Evolutionary conservation across 169 alveolate genomes (phyloP), one percentile per base, ranked within the genome.

Genomic region (Cryptosporidium parvum): DNA sequence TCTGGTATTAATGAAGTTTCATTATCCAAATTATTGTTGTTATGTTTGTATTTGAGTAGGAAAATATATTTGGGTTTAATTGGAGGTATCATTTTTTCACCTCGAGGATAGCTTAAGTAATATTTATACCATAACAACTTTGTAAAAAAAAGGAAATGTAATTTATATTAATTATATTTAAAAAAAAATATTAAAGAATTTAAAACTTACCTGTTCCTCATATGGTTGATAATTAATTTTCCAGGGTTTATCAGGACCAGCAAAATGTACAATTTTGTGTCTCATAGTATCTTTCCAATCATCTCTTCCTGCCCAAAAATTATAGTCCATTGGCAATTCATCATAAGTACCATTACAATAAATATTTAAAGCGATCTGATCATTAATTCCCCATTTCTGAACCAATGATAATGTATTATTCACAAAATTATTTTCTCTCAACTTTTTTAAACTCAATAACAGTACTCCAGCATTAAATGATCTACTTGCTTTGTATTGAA

Each of bases 381-480:
- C 92, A 62, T 85, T 85, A 33, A 85, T 35, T 45, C 92, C 92
- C 92, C 92, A 85, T 29, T 65, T 85, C 44, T 70, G 70, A 65
- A 85, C 92, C 26, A 71, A 37, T n/a, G 69, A 62, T 37, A 69
- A 35, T 3, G 85, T 52, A 21, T 75, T 51, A 62, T 85, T 70
- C 6, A 58, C 75, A 70, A 85, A 85, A 23, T 69, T 5, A 37
- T 85, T 85, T 31, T 26, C 10, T 37, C 92, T 35, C 59, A 85
- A 70, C 26, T 65, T 70, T 8, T 85, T 53, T 45, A 85, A 75
- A 69, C 67, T 45, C 5, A 85, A 2, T 18, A 85, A 51, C 1
- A 85, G 29, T 31, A 85, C 86, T 37, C 92, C 92, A 23, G 92
- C 92, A 85, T 85, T 85, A 75, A 85, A 85, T 51, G 86, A 69